These are phyloP conservation scores for Magnaporthiopsis poae DNA, from an alignment of 2,329 filamentous ascomycete species.

Conservation along the genomic window DNA sequence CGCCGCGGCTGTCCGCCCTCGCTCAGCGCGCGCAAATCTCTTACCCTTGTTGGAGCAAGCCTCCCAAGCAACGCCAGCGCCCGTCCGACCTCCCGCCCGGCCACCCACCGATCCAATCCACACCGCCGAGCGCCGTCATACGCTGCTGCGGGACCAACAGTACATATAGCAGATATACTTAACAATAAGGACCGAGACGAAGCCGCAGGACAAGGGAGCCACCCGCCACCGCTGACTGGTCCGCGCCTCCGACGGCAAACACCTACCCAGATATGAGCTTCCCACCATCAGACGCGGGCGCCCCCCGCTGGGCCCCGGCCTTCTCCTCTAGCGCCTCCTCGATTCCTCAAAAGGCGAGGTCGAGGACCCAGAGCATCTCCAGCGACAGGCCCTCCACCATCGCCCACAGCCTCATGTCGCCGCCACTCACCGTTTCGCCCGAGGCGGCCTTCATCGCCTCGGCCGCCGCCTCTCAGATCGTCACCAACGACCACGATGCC, in stretches of 20 bases:
- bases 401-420: constrained; percentile 50
- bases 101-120: background rate
- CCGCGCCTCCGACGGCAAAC: background rate
- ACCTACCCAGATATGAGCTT: constrained; percentile 1
- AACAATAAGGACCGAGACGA: constrained; percentile 10
- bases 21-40: background rate
- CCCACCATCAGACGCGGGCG: background rate
- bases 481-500: constrained; percentile 77
- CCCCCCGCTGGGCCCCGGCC: constrained; percentile 7
- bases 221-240: background rate
- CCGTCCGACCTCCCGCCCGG: background rate
- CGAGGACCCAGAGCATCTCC: constrained; percentile 55
- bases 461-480: constrained; percentile 80
- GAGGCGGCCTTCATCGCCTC: constrained; percentile 78
- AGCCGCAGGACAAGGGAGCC: background rate
- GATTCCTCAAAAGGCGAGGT: constrained; percentile 22
- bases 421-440: constrained; percentile 61
- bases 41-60: constrained; percentile 1
- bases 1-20: background rate
- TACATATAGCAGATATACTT: background rate
- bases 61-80: background rate
- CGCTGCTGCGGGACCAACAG: constrained; percentile 3
- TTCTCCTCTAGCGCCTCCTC: constrained; percentile 15
- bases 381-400: constrained; percentile 59
- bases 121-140: constrained; percentile 2